These are phyloP conservation scores for Symbiodinium natans DNA, from an alignment of 73 alveolate genomes.

Conservation along the genomic window DNA sequence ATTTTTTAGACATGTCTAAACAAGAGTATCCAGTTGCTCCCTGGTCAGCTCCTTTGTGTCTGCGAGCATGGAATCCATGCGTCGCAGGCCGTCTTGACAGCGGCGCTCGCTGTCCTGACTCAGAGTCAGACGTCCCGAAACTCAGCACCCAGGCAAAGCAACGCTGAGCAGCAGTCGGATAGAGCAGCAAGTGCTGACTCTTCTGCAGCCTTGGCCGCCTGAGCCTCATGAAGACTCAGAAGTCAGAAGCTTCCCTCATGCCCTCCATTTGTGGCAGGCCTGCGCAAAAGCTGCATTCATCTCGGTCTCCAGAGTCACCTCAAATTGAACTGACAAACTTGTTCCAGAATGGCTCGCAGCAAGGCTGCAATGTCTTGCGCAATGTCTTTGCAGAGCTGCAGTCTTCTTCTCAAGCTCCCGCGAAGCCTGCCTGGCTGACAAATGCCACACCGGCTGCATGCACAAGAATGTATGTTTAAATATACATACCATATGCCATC, in stretches of 20 bases:
- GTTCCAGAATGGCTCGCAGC: no score
- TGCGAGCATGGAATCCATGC: conserved; percentile 83
- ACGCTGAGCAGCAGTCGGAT: background rate
- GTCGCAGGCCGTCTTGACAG: conserved; percentile 67
- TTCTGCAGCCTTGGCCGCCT: conserved; percentile 71
- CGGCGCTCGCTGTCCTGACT: conserved; percentile 81
- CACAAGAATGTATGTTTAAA: no score
- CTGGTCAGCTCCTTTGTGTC: conserved; percentile 83
- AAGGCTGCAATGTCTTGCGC: no score
- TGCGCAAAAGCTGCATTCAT: conserved; percentile 78
- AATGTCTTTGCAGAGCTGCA: background rate
- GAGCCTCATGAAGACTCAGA: background rate
- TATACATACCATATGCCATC: no score
- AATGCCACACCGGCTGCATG: no score
- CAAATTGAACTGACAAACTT: no score
- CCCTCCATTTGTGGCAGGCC: background rate
- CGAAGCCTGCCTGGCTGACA: background rate
- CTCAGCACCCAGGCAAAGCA: background rate
- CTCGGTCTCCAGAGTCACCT: conserved; percentile 44
- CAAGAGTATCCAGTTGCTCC: no score
- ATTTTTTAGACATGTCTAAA: no score
- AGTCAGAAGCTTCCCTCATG: background rate
- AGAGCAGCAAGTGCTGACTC: conserved; percentile 84
- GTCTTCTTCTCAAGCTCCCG: conserved; percentile 4
- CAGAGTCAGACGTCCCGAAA: background rate